These are phyloP conservation scores for Colletotrichum navitas DNA, from an alignment of 2,329 filamentous ascomycete species.

Conservation along the genomic window DNA sequence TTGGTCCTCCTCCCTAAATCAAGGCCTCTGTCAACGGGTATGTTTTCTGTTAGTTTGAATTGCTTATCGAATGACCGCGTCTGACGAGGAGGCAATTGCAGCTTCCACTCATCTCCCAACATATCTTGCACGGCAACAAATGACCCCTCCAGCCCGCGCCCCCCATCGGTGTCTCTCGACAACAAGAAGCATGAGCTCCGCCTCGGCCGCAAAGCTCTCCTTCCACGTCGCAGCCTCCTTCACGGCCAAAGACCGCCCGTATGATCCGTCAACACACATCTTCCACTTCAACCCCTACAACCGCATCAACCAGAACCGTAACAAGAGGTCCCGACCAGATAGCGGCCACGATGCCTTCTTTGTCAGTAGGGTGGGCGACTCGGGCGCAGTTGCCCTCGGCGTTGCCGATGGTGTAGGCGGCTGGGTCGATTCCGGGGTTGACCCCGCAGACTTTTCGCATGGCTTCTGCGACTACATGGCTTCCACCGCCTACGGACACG, in stretches of 20 bases:
- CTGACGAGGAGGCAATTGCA: constrained; percentile 7
- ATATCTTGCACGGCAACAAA: constrained; percentile 8
- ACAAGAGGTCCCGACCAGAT: constrained; percentile 74
- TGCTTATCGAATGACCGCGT: too few relatives aligned
- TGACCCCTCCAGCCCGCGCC: constrained; percentile 15
- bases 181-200: constrained; percentile 34
- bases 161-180: constrained; percentile 21
- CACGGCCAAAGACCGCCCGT: constrained; percentile 77
- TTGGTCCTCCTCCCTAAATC: constrained; percentile 26
- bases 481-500: constrained; percentile 73
- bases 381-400: constrained; percentile 82
- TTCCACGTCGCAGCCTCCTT: constrained; percentile 82
- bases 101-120: constrained; percentile 7
- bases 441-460: constrained; percentile 96
- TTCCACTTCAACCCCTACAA: constrained; percentile 79
- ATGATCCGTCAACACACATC: constrained; percentile 75
- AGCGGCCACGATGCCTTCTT: constrained; percentile 98
- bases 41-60: background rate
- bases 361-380: constrained; percentile 81
- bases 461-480: constrained; percentile 96
- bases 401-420: constrained; percentile 96
- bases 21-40: constrained; percentile 23
- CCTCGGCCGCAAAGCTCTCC: constrained; percentile 58
- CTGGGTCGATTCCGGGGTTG: constrained; percentile 92
- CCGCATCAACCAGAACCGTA: constrained; percentile 65